Conservation (phyloP, 805 yeast species). For the Sugiyamaella floridensis region DNA sequence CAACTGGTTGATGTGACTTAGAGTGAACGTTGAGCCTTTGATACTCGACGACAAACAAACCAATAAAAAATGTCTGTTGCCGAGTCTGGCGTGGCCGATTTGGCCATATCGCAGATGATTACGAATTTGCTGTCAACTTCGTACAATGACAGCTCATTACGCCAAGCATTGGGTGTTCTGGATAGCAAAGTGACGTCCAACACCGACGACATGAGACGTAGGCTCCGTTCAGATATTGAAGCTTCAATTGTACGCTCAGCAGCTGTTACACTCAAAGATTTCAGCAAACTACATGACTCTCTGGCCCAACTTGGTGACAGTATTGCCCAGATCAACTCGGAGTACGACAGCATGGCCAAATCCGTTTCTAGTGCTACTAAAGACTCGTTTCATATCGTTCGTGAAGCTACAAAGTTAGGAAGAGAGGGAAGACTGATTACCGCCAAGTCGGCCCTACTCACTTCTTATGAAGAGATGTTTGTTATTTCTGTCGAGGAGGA, state of each 20-base stretch:
- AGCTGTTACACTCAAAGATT: constrained; percentile 28
- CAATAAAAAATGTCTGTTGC: background rate
- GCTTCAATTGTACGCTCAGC: constrained; percentile 29
- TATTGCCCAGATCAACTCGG: constrained; percentile 16
- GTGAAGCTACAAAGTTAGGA: constrained; percentile 24
- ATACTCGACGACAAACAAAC: too few species aligned
- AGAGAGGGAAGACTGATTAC: constrained; percentile 18
- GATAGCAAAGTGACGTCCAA: constrained; percentile 27
- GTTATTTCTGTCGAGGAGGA: constrained; percentile 68
- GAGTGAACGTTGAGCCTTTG: too few species aligned
- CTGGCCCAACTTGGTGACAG: constrained; percentile 21
- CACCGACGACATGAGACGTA: constrained; percentile 29
- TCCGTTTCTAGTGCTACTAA: constrained; percentile 18
- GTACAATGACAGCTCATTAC: constrained; percentile 27
- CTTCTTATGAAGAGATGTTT: constrained; percentile 46
- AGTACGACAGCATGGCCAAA: constrained; percentile 20
- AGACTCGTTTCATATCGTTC: constrained; percentile 23
- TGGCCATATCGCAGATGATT: constrained; percentile 20
- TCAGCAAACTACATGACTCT: constrained; percentile 27
- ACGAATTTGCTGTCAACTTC: constrained; percentile 28
- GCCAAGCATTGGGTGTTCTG: constrained; percentile 28
- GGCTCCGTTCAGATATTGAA: constrained; percentile 29
- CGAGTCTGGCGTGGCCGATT: background rate
- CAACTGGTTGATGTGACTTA: too few species aligned
- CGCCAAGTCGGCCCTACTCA: constrained; percentile 24